phyloP scores from a whole-genome alignment of 169 alveolate genomes.

The Haemoproteus tartakovskyi region DNA sequence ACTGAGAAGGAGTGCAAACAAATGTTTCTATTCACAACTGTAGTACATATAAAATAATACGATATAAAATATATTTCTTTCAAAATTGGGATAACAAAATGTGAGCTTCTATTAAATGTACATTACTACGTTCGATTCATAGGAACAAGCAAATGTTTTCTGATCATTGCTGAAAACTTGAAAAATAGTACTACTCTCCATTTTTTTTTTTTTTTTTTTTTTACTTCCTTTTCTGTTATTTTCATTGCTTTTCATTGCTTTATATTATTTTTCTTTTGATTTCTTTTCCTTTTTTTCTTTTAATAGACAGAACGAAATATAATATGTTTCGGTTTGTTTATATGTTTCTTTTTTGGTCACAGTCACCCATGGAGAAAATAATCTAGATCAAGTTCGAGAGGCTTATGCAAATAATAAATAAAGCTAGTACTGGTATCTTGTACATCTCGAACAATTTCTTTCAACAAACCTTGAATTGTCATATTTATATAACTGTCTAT shows the following conservation, averaged over 20 bases:
- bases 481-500: slow-evolving; percentile 36
- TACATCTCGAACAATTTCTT: slow-evolving; percentile 25
- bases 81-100: too few species aligned
- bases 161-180: too few species aligned
- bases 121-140: too few species aligned
- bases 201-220: background rate
- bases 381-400: slow-evolving; percentile 30
- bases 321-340: background rate
- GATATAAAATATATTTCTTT: too few species aligned
- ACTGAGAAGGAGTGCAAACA: too few species aligned
- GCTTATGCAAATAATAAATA: slow-evolving; percentile 20
- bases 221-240: background rate
- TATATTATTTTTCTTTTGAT: background rate
- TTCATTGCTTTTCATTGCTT: background rate
- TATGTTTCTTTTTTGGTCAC: too few species aligned
- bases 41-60: too few species aligned
- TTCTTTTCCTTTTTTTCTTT: background rate
- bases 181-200: too few species aligned
- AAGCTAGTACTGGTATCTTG: slow-evolving; percentile 50
- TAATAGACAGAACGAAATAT: background rate
- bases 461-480: slow-evolving; percentile 5
- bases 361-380: slow-evolving; percentile 56
- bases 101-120: too few species aligned
- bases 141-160: too few species aligned
- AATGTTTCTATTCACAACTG: too few species aligned